Percentiles rank a stretch among this genome's conserved stretches.
phyloP scores from a whole-genome alignment of 2,329 filamentous ascomycete genomes.

The Cladosporium sp. region DNA sequence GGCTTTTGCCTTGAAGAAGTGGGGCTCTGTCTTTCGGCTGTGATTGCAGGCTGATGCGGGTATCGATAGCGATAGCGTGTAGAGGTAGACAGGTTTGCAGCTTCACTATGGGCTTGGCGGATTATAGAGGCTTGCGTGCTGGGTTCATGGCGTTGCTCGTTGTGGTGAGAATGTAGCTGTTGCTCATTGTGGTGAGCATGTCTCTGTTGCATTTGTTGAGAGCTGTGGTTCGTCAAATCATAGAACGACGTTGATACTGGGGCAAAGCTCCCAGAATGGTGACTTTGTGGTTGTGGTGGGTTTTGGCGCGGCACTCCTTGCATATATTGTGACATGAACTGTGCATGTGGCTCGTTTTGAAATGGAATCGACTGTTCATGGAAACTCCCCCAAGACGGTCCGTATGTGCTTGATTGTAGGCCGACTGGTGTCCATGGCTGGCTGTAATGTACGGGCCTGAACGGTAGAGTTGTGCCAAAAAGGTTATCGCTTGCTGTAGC shows the following conservation, averaged over 20 bases:
- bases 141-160: background rate
- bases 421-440: background rate
- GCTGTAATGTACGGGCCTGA: background rate
- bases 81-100: background rate
- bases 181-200: background rate
- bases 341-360: background rate
- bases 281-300: background rate
- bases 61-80: background rate
- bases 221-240: background rate
- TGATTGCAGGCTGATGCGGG: background rate
- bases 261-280: background rate
- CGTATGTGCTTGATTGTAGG: background rate
- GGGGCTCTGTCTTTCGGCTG: background rate
- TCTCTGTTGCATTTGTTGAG: background rate
- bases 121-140: background rate
- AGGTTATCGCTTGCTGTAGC: background rate
- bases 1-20: background rate
- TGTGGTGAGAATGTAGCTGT: background rate
- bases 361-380: background rate
- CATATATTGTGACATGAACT: background rate
- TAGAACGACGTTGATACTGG: background rate
- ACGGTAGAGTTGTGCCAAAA: background rate
- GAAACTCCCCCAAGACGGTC: conserved; percentile 4
- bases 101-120: background rate
- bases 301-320: background rate